A percentile compares a stretch with the other conserved stretches of the same genome.
These are phyloP conservation scores for Saccharomycopsis selenospora DNA, from an alignment of 805 yeast genomes.

Conservation along the genomic window DNA sequence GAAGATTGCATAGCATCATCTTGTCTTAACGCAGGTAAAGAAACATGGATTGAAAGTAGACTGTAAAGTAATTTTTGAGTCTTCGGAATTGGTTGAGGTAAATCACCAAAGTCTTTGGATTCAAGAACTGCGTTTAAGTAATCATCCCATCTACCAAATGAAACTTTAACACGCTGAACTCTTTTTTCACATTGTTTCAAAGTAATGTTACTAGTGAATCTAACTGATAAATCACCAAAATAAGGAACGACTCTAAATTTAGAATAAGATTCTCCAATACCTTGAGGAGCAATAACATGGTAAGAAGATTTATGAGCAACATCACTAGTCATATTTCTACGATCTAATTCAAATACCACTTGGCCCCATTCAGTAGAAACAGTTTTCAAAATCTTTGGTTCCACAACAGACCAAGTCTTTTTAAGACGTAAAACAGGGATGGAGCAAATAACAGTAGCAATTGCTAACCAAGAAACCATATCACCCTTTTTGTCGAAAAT, in stretches of 20 bases:
- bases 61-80: slow-evolving; percentile 37
- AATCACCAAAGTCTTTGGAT: slow-evolving; percentile 29
- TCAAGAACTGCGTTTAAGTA: slow-evolving; percentile 47
- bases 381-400: slow-evolving; percentile 48
- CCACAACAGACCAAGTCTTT: slow-evolving; percentile 68
- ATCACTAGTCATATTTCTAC: slow-evolving; percentile 56
- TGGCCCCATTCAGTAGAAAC: slow-evolving; percentile 87
- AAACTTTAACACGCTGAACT: slow-evolving; percentile 59
- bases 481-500: slow-evolving; percentile 74
- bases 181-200: slow-evolving; percentile 55
- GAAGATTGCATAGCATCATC: slow-evolving; percentile 59
- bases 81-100: slow-evolving; percentile 27
- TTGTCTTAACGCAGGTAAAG: slow-evolving; percentile 38
- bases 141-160: slow-evolving; percentile 78
- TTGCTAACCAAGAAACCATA: slow-evolving; percentile 91
- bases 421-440: slow-evolving; percentile 70
- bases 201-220: slow-evolving; percentile 26
- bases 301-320: slow-evolving; percentile 52
- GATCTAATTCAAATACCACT: slow-evolving; percentile 79
- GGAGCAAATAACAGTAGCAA: slow-evolving; percentile 76
- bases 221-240: slow-evolving; percentile 77
- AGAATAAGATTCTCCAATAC: slow-evolving; percentile 69
- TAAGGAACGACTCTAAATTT: slow-evolving; percentile 79
- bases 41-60: slow-evolving; percentile 39
- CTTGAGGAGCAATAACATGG: slow-evolving; percentile 80